Base-by-base conservation (phyloP, 2,329 filamentous ascomycete genomes). In the Claviceps humidiphila region DNA sequence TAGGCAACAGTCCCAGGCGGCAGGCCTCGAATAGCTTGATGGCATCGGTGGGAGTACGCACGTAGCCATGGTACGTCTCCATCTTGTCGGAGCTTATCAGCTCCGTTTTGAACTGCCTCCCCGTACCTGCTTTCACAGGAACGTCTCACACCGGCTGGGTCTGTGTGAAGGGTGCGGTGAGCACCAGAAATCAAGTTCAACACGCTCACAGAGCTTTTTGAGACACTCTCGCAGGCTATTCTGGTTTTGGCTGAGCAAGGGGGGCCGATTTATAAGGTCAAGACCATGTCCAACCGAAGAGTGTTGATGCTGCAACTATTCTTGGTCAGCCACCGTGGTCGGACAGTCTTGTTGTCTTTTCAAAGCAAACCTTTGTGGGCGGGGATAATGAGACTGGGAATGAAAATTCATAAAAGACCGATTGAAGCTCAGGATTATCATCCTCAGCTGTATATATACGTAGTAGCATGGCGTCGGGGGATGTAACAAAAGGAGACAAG, bases 1-100 rank as follows among this genome's bases (percentile, higher is more conserved):
- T 82, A 34, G 93, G 93, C 47, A 97, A 74, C 48, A 95, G 74
- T 51, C 93, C 93, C 46, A 95, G 76, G 58, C 91, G 80, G 69
- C 91, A 98, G 55, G 93, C 93, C 71, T 97, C 93, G 65, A 98
- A 97, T n/a, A 98, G 77, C 65, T 96, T 90, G 72, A 98, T 96
- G 60, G 93, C 93, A 71, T 98, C 93, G 63, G 83, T 85, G 41
- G 93, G 91, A n/a, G 90, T 94, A 71, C 90, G 87, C 64, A 98
- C 90, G 67, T 88, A 86, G 56, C 93, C 93, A 73, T 91, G 80
- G 66, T 97, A 98, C 47, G 93, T 98, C 74, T 98, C 93, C 91
- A 97, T 97, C 63, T 66, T 74, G 58, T 64, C 60, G 52, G 55
- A 49, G 38, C 49, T 57, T 11, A 55, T 50, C 43, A 49, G 14